Base-by-base conservation (phyloP, 1,284 basidiomycete species). In the Apiotrichum siamense region DNA sequence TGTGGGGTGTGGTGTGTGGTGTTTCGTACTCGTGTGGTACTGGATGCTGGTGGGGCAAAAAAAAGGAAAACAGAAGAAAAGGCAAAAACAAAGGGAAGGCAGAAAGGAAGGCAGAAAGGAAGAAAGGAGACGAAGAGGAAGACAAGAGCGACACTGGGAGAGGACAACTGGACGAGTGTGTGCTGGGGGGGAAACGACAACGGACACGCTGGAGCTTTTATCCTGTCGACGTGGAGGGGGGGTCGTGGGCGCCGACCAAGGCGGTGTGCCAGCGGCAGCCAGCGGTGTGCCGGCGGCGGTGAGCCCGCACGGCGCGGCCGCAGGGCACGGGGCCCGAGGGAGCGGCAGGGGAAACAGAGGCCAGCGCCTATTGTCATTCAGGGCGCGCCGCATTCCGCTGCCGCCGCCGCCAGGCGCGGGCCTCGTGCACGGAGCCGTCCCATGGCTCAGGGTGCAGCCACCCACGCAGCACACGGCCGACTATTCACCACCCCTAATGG, bases 211-310 rank as follows among this genome's bases (percentile, higher is more conserved):
- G 39, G 13, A 17, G 25, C 20, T 43, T 31, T 31, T 31, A 31
- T 31, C 27, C 21, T 32, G 41, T 43, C 41, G 41, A 43, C 41
- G 41, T 43, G 41, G 41, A 43, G 23, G 26, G 25, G 17, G 26
- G 40, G 18, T 2, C 33, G n/a, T n/a, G 15, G 33, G 7, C n/a
- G 18, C 7, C 33, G 18, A 7, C 15, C 9, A 9, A 18, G n/a
- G 33, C n/a, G 33, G 33, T 3, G 11, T 7, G 18, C 33, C 11
- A 35, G 33, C 15, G 15, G 9, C n/a, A 13, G n/a, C n/a, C n/a
- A n/a, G n/a, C n/a, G n/a, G n/a, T n/a, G n/a, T n/a, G n/a, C n/a
- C n/a, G n/a, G n/a, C n/a, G n/a, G n/a, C n/a, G n/a, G n/a, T n/a
- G n/a, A n/a, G n/a, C n/a, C n/a, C n/a, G n/a, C n/a, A n/a, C n/a